Evolutionary conservation across 2,329 filamentous ascomycete species (phyloP).

Genomic region (Dactylellina parvicollis): DNA sequence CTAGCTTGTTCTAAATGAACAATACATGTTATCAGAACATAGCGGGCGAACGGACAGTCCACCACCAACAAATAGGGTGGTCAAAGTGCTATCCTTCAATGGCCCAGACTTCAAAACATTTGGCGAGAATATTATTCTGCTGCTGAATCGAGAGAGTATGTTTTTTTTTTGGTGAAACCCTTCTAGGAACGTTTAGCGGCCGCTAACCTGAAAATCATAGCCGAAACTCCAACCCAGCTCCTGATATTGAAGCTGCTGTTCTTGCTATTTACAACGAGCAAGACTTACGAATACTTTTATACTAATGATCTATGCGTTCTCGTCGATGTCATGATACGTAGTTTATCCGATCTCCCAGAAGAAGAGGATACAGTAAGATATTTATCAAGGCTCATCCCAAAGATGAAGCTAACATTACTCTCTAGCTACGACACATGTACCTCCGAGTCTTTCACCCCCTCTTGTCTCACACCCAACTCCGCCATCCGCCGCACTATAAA

Average conservation of each 20-base stretch:
- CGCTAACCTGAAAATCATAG: slow-evolving; percentile 59
- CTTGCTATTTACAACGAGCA: slow-evolving; percentile 88
- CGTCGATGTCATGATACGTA: slow-evolving; percentile 93
- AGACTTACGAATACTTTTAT: slow-evolving; percentile 98
- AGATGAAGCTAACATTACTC: slow-evolving; percentile 59
- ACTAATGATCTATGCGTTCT: slow-evolving; percentile 95
- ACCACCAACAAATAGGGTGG: slow-evolving; percentile 86
- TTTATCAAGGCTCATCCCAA: slow-evolving; percentile 59
- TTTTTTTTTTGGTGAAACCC: background rate
- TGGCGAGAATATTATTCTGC: slow-evolving; percentile 94
- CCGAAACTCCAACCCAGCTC: slow-evolving; percentile 90
- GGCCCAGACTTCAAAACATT: slow-evolving; percentile 89
- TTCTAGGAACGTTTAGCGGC: background rate
- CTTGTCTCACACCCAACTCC: slow-evolving; percentile 89
- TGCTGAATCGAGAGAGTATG: slow-evolving; percentile 86
- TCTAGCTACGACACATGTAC: slow-evolving; percentile 86
- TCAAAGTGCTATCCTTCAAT: slow-evolving; percentile 85
- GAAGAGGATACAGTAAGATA: slow-evolving; percentile 66
- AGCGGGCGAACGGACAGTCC: slow-evolving; percentile 59
- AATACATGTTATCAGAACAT: slow-evolving; percentile 87
- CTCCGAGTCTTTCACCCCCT: slow-evolving; percentile 90
- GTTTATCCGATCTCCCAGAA: slow-evolving; percentile 92
- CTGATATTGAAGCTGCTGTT: slow-evolving; percentile 97
- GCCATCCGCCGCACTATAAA: slow-evolving; percentile 88
- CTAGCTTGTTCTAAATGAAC: slow-evolving; percentile 93